Conservation (phyloP, 2,329 filamentous ascomycete species). For the Colletotrichum costaricense region DNA sequence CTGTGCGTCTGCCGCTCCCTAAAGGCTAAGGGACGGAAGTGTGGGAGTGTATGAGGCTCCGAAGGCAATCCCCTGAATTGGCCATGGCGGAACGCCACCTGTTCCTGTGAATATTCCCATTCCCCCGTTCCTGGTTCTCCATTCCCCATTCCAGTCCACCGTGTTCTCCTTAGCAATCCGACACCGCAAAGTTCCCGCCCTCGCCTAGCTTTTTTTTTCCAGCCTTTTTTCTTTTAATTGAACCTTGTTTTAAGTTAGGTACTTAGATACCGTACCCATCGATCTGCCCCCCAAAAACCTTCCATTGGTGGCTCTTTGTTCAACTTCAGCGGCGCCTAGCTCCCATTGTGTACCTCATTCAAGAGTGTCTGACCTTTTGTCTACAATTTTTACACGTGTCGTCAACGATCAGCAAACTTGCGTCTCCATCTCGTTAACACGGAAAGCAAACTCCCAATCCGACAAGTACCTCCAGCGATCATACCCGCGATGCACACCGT, state of each 20-base stretch:
- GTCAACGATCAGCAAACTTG: neutral
- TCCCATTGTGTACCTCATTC: neutral
- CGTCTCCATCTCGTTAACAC: neutral
- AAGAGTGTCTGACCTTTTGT: neutral
- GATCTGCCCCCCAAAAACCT: neutral
- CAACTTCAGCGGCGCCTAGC: neutral
- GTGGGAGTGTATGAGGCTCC: no score
- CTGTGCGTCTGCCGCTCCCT: conserved; percentile 31
- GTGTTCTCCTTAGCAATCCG: neutral
- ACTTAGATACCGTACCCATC: neutral
- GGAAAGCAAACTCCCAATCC: neutral
- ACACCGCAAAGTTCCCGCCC: neutral
- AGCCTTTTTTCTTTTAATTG: neutral
- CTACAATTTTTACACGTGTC: conserved; percentile 1
- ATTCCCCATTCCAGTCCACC: conserved; percentile 20
- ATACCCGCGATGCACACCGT: conserved; percentile 8
- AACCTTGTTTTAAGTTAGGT: neutral
- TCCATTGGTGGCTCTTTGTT: conserved; percentile 1
- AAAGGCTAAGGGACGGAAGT: neutral
- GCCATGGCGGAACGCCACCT: conserved; percentile 33
- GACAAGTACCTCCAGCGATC: neutral
- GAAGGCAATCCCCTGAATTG: conserved; percentile 12
- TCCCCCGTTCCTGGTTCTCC: conserved; percentile 8
- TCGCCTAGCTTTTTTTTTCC: conserved; percentile 8
- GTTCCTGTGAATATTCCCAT: conserved; percentile 30